Evolutionary conservation across 1,139 yeast species (phyloP), one percentile per base, ranked within the genome.

Genomic region (Yamadazyma spencermartinsiae): DNA sequence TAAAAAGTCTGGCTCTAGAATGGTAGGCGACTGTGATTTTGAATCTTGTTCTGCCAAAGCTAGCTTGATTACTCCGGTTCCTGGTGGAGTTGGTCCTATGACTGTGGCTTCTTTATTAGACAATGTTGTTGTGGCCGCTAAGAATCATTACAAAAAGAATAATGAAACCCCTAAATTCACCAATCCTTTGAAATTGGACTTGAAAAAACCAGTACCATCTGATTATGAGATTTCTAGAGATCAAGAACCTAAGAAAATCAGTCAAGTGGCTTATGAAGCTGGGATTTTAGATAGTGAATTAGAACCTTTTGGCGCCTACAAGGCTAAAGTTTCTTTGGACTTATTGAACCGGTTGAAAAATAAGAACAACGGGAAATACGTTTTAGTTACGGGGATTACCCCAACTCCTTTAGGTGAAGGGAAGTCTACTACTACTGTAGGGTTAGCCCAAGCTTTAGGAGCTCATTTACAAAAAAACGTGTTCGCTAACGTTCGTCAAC

Each of bases 21-120:
- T 90, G 65, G 96, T 89, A 36, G 99, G 99, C 42, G 98, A 92
- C 59, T 96, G 90, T 44, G 96, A 90, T 48, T 89, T 77, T 54
- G 82, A 73, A 36, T 67, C 80, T 18, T 88, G 88, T 40, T 58
- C 74, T 36, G 69, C 76, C 40, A 79, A 76, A 44, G 96, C 95
- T 21, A 73, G 83, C 26, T 73, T 75, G 56, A 77, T 92, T 57
- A 92, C 98, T 17, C 98, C 98, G 20, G 99, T 92, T 42, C 99
- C 98, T 36, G 99, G 99, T 58, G 98, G 98, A 50, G 98, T 92
- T 44, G 98, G 98, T 38, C 99, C 98, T 54, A 92, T 92, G 98
- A 92, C 99, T 10, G 98, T 92, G 37, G 98, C 98, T 36, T 87
- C 89, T 86, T 77, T 92, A 43, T 79, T 90, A 62, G 86, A 86